These are phyloP conservation scores for Pulveroboletus frians DNA, from an alignment of 768 basidiomycete species.

Conservation along the genomic window DNA sequence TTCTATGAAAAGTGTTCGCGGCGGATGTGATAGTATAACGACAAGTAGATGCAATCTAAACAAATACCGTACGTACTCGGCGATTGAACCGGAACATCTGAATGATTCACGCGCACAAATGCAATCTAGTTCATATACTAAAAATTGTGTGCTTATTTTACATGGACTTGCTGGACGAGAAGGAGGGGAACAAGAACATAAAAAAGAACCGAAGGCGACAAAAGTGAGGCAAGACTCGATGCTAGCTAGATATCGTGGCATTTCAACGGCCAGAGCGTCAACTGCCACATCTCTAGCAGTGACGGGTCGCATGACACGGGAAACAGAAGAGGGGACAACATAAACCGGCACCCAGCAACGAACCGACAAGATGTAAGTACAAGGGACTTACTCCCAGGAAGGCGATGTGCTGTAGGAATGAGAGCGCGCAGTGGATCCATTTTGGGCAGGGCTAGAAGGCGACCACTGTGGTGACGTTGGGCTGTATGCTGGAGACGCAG, in stretches of 20 bases:
- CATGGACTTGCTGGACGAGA: conserved; percentile 30
- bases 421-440: conserved; percentile 35
- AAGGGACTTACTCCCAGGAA: conserved; percentile 43
- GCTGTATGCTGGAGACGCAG: conserved; percentile 82
- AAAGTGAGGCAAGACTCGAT: conserved; percentile 19
- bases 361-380: conserved; percentile 6
- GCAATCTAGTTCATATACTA: conserved; percentile 22
- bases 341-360: conserved; percentile 10
- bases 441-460: conserved; percentile 70
- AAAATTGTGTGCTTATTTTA: conserved; percentile 31
- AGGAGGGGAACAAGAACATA: conserved; percentile 6
- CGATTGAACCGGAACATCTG: no score
- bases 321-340: conserved; percentile 4
- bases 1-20: not conserved
- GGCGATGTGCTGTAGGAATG: conserved; percentile 46
- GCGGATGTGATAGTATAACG: no score
- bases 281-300: conserved; percentile 6
- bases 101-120: not conserved
- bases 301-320: conserved; percentile 4
- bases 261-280: conserved; percentile 6
- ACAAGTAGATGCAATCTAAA: no score
- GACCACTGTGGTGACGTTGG: conserved; percentile 84
- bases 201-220: conserved; percentile 6
- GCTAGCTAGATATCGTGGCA: conserved; percentile 20
- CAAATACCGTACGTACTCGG: no score